Evolutionary conservation across 768 basidiomycete species (phyloP).

Genomic region (Dictyophora rubrovolvata): DNA sequence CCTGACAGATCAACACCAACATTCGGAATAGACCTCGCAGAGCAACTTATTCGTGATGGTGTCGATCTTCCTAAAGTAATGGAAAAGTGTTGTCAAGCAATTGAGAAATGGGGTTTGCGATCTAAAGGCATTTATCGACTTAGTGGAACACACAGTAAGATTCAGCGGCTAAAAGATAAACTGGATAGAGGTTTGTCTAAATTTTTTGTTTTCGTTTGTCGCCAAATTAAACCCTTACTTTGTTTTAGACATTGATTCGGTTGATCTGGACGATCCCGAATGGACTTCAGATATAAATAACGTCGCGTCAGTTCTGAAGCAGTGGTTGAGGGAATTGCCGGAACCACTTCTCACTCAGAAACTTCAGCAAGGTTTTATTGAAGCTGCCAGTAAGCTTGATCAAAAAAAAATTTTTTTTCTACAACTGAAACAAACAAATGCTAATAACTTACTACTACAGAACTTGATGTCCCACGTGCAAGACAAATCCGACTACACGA

Average conservation of each 20-base stretch:
- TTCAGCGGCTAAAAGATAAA: conserved; percentile 68
- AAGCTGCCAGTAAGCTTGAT: conserved; percentile 73
- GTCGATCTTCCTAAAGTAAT: conserved; percentile 84
- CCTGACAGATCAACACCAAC: conserved; percentile 66
- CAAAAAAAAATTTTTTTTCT: neutral
- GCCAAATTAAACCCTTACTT: neutral
- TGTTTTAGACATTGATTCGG: conserved; percentile 63
- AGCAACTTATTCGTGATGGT: conserved; percentile 87
- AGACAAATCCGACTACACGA: conserved; percentile 95
- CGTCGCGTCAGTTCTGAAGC: conserved; percentile 86
- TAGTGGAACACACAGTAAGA: conserved; percentile 83
- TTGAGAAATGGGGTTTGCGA: conserved; percentile 79
- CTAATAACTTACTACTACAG: too few relatives aligned
- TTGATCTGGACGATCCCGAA: conserved; percentile 80
- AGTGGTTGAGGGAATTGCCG: conserved; percentile 94
- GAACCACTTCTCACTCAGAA: conserved; percentile 80
- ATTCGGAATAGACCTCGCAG: conserved; percentile 85
- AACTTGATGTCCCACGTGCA: conserved; percentile 88
- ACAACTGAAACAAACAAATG: neutral
- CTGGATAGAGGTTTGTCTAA: conserved; percentile 67
- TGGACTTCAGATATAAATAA: conserved; percentile 95
- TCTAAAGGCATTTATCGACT: conserved; percentile 90
- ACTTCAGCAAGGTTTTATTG: conserved; percentile 88
- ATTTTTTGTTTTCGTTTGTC: neutral
- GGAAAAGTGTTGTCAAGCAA: conserved; percentile 81